Evolutionary conservation across 768 basidiomycete genomes (phyloP), one percentile per base, ranked within the genome.

Genomic region (Pisolithus sp.): DNA sequence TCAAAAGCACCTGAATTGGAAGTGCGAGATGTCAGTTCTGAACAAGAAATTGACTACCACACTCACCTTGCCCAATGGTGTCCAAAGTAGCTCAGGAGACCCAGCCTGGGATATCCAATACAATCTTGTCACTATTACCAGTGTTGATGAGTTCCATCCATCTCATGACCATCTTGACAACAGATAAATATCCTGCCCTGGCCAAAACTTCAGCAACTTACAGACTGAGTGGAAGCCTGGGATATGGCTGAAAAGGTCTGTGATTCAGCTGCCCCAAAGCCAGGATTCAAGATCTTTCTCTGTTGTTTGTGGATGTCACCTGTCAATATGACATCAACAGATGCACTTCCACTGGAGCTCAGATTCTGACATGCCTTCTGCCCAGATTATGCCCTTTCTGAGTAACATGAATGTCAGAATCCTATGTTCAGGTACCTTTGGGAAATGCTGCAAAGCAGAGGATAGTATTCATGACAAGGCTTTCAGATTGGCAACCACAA

Each of bases 231-330:
- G 8, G 59, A 73, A 51, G 67, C 68, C 34, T 64, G 70, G 64
- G 82, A 81, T 45, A 80, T 66, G 24, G 71, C 66, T 7, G 80
- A 68, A 52, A 77, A 79, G 0, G 78, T 70, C 51, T 72, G 80
- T 28, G 74, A 71, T 54, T 81, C 77, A 1, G 74, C 72, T 8
- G 63, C 71, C 49, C 79, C 78, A 53, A 82, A 82, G 3, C 77
- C 80, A 3, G 79, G 80, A 46, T 78, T 68, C 71, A 81, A 75
- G 23, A 79, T 69, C 54, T 71, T 80, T 52, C 77, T 65, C 48
- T 82, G 79, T 42, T 80, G 72, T 59, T 68, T 78, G 54, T 82
- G 81, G 31, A 65, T 73, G 17, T 72, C 66, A 2, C 73, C 66
- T 69, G 44, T 5, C n/a, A 42, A 50, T 38, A 23, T 13, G 39